Base-by-base conservation (phyloP, 441 rosid species). In the Omphalea diandra region DNA sequence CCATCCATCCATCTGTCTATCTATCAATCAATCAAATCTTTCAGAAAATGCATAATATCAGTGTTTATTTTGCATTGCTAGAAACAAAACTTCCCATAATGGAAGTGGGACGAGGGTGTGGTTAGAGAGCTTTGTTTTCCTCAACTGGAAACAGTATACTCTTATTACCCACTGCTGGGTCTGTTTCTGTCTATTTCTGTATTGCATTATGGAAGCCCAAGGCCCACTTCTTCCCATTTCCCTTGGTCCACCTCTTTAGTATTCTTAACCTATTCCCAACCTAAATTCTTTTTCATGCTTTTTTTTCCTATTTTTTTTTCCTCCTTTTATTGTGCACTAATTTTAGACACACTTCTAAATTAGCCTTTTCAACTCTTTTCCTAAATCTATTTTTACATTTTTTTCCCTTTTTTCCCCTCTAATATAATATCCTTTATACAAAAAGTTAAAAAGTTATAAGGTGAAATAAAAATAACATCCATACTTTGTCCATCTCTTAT, bases 41-140 rank as follows among this genome's bases (percentile, higher is more conserved):
- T 20, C 7, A n/a, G n/a, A 20, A 20, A 0, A 49, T 49, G 3
- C 3, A 18, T 27, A 5, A 5, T 53, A 26, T 22, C 14, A 50
- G 55, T 20, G 55, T 7, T 50, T 3, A 5, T 53, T 53, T 52
- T 7, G 15, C 14, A 22, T 20, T 1, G 1, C 4, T 22, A 11
- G 22, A 75, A 75, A 10, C 70, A n/a, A 52, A 18, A 76, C 75
- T 83, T 81, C 91, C 87, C 75, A 80, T 89, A 89, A 85, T 87
- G 82, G 86, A 79, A 73, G 79, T 35, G 73, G 71, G 82, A 80
- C 83, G 79, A 84, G 85, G 85, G 71, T 68, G 69, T 79, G 53
- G 71, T 56, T 71, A 72, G 73, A 65, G 71, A 68, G 67, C 73
- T 74, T 62, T 70, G 69, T 47, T 81, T 79, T 83, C 85, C 87